Conservation (phyloP, 352 stramenopile genomes). For the Phytophthora podocarpi region DNA sequence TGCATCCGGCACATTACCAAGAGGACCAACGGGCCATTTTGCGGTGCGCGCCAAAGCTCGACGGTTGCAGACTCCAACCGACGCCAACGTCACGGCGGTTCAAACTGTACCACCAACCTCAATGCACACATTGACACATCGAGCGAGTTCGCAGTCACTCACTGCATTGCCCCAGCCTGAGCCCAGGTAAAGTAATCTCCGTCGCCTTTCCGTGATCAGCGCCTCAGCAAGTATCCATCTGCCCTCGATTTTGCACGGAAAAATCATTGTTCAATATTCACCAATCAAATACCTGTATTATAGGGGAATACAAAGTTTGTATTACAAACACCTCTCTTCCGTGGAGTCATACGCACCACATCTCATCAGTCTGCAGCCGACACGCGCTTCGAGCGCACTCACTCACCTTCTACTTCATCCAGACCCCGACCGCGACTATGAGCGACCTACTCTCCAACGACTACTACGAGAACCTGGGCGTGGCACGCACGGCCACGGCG, state of each 20-base stretch:
- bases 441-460: conserved; percentile 71
- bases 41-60: conserved; percentile 2
- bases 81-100: conserved; percentile 7
- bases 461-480: conserved; percentile 89
- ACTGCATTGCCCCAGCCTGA: no score
- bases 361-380: conserved; percentile 1
- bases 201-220: neutral
- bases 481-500: conserved; percentile 64
- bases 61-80: conserved; percentile 24
- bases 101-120: no score
- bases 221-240: neutral
- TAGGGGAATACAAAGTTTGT: no score
- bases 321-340: conserved; percentile 34
- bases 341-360: conserved; percentile 12
- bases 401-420: conserved; percentile 3
- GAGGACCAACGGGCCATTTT: conserved; percentile 17
- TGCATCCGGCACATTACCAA: conserved; percentile 20
- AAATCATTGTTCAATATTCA: conserved; percentile 2
- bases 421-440: conserved; percentile 14
- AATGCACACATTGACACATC: no score
- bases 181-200: no score
- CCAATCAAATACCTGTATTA: conserved; percentile 5
- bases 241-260: no score
- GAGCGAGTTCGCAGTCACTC: no score
- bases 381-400: neutral